Evolutionary conservation across 2,329 filamentous ascomycete genomes (phyloP).

Genomic region (Colletotrichum acutatum): DNA sequence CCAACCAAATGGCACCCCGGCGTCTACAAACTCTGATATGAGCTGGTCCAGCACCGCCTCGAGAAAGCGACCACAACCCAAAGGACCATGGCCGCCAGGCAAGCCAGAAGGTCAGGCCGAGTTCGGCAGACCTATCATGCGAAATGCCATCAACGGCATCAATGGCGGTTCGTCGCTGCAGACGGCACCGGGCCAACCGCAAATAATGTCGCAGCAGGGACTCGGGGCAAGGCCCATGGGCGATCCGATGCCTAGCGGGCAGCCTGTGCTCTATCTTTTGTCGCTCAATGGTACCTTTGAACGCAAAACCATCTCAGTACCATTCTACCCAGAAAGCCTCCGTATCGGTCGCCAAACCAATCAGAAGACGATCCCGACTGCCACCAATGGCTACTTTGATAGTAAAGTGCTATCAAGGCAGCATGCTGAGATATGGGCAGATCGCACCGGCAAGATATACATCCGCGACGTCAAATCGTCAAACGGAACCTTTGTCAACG

Average conservation of each 20-base stretch:
- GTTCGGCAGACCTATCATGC: slow-evolving; percentile 57
- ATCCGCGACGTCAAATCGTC: slow-evolving; percentile 98
- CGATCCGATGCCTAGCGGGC: slow-evolving; percentile 70
- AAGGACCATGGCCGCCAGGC: slow-evolving; percentile 60
- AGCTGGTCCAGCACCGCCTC: slow-evolving; percentile 62
- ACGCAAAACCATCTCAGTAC: slow-evolving; percentile 93
- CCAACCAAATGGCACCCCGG: slow-evolving; percentile 70
- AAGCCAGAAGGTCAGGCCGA: slow-evolving; percentile 61
- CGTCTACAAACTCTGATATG: slow-evolving; percentile 58
- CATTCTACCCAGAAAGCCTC: slow-evolving; percentile 92
- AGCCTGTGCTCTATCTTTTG: slow-evolving; percentile 85
- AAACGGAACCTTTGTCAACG: slow-evolving; percentile 98
- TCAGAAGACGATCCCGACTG: slow-evolving; percentile 91
- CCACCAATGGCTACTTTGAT: slow-evolving; percentile 94
- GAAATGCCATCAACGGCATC: slow-evolving; percentile 38
- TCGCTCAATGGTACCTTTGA: slow-evolving; percentile 98
- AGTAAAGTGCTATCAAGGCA: slow-evolving; percentile 97
- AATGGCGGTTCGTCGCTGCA: slow-evolving; percentile 48
- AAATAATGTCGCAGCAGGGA: slow-evolving; percentile 54
- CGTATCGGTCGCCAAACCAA: slow-evolving; percentile 97
- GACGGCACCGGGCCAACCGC: slow-evolving; percentile 50
- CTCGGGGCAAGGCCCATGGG: slow-evolving; percentile 71
- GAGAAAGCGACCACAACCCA: slow-evolving; percentile 64
- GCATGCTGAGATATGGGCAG: slow-evolving; percentile 96
- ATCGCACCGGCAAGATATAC: slow-evolving; percentile 86